Conservation (phyloP, 129 eudicot genomes). For the Helianthus annuus region DNA sequence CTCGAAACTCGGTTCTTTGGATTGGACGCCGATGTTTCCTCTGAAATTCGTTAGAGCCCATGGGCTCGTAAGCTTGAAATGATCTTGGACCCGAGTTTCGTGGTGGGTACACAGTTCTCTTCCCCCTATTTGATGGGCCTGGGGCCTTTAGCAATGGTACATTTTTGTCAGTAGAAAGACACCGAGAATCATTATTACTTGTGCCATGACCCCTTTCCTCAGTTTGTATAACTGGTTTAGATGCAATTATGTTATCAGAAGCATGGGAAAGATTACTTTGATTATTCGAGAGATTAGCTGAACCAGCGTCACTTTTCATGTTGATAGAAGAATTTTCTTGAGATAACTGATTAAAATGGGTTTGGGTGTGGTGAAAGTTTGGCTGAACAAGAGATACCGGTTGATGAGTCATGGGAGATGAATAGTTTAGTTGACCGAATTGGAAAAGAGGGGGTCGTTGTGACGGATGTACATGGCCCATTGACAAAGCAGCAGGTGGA, state of each 20-base stretch:
- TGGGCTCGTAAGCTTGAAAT: conserved; percentile 41
- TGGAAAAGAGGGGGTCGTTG: conserved; percentile 83
- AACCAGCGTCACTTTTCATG: conserved; percentile 31
- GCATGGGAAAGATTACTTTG: conserved; percentile 31
- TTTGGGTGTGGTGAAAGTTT: conserved; percentile 46
- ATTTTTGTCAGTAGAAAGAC: conserved; percentile 41
- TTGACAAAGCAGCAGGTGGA: conserved; percentile 70
- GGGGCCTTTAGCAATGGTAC: conserved; percentile 44
- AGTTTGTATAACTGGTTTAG: conserved; percentile 27
- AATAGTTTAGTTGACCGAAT: conserved; percentile 86
- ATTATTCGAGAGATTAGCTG: conserved; percentile 19
- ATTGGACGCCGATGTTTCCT: conserved; percentile 63
- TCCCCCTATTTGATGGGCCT: conserved; percentile 53
- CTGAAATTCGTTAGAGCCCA: conserved; percentile 54
- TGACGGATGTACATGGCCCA: conserved; percentile 66
- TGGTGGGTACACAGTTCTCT: conserved; percentile 45
- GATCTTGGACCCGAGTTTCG: conserved; percentile 52
- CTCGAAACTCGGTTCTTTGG: conserved; percentile 81
- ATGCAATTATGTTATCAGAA: conserved; percentile 29
- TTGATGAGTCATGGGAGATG: conserved; percentile 62
- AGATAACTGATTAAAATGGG: conserved; percentile 45
- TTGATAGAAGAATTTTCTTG: conserved; percentile 37
- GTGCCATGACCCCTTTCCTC: conserved; percentile 36
- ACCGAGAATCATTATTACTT: conserved; percentile 29
- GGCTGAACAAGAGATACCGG: conserved; percentile 74